Conservation (phyloP, 2,329 filamentous ascomycete genomes). For the Fusarium sp. region DNA sequence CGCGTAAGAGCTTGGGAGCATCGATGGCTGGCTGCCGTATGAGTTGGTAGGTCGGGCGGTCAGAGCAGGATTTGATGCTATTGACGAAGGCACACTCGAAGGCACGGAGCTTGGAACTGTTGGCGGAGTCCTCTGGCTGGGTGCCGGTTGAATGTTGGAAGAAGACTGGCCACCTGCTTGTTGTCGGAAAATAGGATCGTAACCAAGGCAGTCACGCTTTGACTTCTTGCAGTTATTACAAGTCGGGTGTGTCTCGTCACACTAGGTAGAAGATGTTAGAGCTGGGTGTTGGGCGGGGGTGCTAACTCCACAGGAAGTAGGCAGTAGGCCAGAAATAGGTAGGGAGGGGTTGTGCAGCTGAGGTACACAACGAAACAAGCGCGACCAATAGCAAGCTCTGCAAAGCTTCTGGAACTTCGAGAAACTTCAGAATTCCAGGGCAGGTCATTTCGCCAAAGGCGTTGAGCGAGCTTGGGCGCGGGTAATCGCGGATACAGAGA, state of each 20-base stretch:
- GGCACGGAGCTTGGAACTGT: conserved; percentile 50
- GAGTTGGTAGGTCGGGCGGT: conserved; percentile 54
- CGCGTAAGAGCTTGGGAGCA: conserved; percentile 60
- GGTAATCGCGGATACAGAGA: conserved; percentile 25
- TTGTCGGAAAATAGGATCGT: conserved; percentile 88
- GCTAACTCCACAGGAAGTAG: conserved; percentile 40
- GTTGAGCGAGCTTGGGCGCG: conserved; percentile 9
- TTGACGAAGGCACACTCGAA: conserved; percentile 46
- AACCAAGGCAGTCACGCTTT: conserved; percentile 87
- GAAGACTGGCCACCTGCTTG: conserved; percentile 80
- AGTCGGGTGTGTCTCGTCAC: conserved; percentile 93
- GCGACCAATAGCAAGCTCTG: conserved; percentile 38
- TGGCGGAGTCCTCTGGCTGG: conserved; percentile 52
- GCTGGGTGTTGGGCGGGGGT: conserved; percentile 34
- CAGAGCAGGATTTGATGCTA: conserved; percentile 44
- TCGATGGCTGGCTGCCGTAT: conserved; percentile 61
- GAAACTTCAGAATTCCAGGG: conserved; percentile 14
- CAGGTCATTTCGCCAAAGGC: conserved; percentile 2
- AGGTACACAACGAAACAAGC: conserved; percentile 20
- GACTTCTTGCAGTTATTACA: conserved; percentile 93
- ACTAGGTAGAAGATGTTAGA: conserved; percentile 63
- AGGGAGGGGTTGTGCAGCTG: conserved; percentile 31
- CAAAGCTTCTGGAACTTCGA: conserved; percentile 26
- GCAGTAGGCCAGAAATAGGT: conserved; percentile 18
- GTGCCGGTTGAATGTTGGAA: conserved; percentile 62